phyloP scores from a whole-genome alignment of 176 grass and related monocot species.

The Musa troglodytarum region DNA sequence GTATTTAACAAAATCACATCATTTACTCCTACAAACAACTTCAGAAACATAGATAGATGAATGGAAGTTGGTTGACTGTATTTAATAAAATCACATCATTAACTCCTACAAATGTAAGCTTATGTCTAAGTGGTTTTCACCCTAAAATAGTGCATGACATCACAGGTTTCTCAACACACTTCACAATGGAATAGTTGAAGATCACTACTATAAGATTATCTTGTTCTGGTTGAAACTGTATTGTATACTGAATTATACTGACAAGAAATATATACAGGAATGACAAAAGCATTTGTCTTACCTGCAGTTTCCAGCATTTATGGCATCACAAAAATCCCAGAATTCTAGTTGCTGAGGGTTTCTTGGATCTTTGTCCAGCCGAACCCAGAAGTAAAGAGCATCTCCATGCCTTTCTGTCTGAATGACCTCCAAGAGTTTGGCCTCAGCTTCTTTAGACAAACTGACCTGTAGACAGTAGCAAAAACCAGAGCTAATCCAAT shows the following conservation, averaged over 20 bases:
- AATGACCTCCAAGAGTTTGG: slow-evolving; percentile 66
- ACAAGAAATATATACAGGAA: not conserved
- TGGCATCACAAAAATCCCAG: slow-evolving; percentile 93
- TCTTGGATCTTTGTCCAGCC: slow-evolving; percentile 87
- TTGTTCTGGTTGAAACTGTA: not conserved
- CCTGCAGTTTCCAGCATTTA: slow-evolving; percentile 99
- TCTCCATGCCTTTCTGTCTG: slow-evolving; percentile 78
- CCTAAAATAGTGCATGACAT: not conserved
- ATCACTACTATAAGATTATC: not conserved
- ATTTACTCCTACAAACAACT: not conserved
- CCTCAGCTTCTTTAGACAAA: slow-evolving; percentile 68
- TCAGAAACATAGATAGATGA: not conserved
- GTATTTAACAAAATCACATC: too few species aligned
- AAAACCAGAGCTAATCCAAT: not conserved
- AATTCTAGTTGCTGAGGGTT: slow-evolving; percentile 49
- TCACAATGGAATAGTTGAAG: not conserved
- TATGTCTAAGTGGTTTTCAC: not conserved
- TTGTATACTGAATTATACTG: not conserved
- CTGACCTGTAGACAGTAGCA: slow-evolving; percentile 29
- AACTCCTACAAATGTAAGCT: too few species aligned
- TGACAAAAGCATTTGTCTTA: slow-evolving; percentile 11
- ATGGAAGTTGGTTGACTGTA: not conserved
- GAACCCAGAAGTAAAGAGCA: slow-evolving; percentile 91
- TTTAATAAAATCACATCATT: too few species aligned
- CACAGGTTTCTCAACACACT: not conserved